Evolutionary conservation across 805 yeast species (phyloP).

Genomic region (Spathaspora girioi): DNA sequence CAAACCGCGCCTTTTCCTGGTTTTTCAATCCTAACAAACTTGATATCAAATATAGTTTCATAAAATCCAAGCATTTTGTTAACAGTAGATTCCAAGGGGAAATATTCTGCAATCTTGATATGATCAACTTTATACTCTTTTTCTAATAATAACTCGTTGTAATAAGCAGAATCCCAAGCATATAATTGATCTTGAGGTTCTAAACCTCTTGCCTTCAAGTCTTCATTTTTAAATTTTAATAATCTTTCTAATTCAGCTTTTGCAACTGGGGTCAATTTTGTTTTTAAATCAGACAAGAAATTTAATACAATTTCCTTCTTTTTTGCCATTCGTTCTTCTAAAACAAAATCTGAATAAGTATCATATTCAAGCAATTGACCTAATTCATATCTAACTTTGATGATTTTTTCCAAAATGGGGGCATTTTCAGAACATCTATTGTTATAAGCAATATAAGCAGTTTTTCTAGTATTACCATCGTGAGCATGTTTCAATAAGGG

Average conservation of each 20-base stretch:
- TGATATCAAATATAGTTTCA: conserved; percentile 64
- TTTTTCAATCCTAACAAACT: conserved; percentile 52
- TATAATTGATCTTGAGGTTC: conserved; percentile 38
- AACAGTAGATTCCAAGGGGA: conserved; percentile 69
- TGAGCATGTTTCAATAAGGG: conserved; percentile 77
- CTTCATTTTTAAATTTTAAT: conserved; percentile 49
- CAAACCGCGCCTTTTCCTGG: conserved; percentile 47
- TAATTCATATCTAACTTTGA: conserved; percentile 56
- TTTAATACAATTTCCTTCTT: conserved; percentile 52
- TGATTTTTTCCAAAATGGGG: conserved; percentile 54
- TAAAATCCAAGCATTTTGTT: conserved; percentile 67
- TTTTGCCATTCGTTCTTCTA: conserved; percentile 83
- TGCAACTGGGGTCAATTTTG: conserved; percentile 59
- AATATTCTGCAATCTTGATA: conserved; percentile 68
- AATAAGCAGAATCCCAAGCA: conserved; percentile 74
- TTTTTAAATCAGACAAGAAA: conserved; percentile 60
- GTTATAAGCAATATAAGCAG: conserved; percentile 64
- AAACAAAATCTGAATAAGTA: conserved; percentile 63
- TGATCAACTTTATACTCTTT: conserved; percentile 69
- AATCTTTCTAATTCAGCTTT: conserved; percentile 48
- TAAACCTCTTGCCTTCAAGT: conserved; percentile 43
- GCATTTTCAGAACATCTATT: conserved; percentile 66
- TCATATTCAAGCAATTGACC: conserved; percentile 65
- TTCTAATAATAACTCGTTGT: conserved; percentile 63
- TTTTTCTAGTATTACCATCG: conserved; percentile 59